A percentile compares a stretch with the other conserved stretches of the same genome.
Conservation (phyloP, 495 filamentous ascomycete species). For the Penicillium manginii region DNA sequence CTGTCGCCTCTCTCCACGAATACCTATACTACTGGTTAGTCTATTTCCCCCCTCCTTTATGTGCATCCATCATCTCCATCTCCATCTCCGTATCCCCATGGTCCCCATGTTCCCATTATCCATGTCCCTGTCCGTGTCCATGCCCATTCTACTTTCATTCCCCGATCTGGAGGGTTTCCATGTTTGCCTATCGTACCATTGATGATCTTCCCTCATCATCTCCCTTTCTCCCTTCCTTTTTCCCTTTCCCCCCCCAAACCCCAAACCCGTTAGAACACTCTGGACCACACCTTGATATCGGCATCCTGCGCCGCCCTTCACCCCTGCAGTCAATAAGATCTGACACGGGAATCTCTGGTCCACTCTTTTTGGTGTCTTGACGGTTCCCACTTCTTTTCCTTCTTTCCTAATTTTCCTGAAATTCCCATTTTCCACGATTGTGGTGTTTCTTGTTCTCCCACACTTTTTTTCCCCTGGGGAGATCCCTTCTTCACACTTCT, state of each 20-base stretch:
- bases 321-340: conserved; percentile 38
- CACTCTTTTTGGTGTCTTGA: conserved; percentile 31
- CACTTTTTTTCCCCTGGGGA: not conserved
- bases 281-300: conserved; percentile 32
- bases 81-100: no score
- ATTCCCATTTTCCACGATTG: conserved; percentile 4
- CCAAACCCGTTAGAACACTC: conserved; percentile 3
- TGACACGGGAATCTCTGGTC: conserved; percentile 31
- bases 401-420: conserved; percentile 18
- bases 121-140: not conserved
- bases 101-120: no score
- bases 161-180: no score
- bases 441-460: not conserved
- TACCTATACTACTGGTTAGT: no score
- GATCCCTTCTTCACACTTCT: not conserved
- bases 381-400: conserved; percentile 23
- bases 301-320: conserved; percentile 19
- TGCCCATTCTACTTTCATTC: not conserved
- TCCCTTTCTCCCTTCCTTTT: not conserved
- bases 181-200: no score
- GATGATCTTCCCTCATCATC: not conserved
- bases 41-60: no score
- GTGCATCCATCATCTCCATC: no score
- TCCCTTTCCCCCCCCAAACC: not conserved
- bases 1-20: not conserved